Evolutionary conservation across 164 flowering plant genomes (phyloP), one percentile per base, ranked within the genome.

Genomic region (Cinnamomum chago): DNA sequence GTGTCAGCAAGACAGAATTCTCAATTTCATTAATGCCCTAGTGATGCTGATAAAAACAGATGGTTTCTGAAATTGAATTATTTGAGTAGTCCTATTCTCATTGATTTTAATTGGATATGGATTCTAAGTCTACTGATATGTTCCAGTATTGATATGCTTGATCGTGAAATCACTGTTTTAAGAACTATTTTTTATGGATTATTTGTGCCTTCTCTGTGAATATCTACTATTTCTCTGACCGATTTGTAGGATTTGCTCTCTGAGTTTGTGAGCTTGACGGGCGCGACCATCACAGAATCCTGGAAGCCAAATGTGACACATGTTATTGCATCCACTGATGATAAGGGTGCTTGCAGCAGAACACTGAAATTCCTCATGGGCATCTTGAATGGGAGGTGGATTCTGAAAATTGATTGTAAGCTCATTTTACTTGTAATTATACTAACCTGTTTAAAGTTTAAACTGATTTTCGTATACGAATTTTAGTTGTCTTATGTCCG

Each of bases 281-380:
- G 88, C 51, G 84, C 81, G 68, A 82, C 85, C 66, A 82, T 88
- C 60, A 22, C 79, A 35, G 85, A 83, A 81, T 62, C 33, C 14
- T 90, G 92, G 92, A 79, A 71, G 6, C 75, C 88, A 77, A 77
- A 81, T 77, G 88, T 87, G 50, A 88, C 92, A 25, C 94, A 90
- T 82, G 88, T 90, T 50, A 84, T 90, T 80, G 87, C 94, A 35
- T 83, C 90, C 55, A 84, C 88, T 71, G 84, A 86, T 85, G 82
- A 72, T 22, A 79, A 69, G 51, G 91, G 91, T 55, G 87, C 88
- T n/a, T 86, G 85, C 79, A 77, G 81, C 72, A 85, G 91, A 77
- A 86, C 91, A n/a, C 35, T 84, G 52, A 90, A 88, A 78, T 82
- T 85, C 55, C 86, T 90, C 72, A 87, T 88, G 92, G 94, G 84